Evolutionary conservation across 495 filamentous ascomycete species (phyloP).

Genomic region (Tetracladium setigerum): DNA sequence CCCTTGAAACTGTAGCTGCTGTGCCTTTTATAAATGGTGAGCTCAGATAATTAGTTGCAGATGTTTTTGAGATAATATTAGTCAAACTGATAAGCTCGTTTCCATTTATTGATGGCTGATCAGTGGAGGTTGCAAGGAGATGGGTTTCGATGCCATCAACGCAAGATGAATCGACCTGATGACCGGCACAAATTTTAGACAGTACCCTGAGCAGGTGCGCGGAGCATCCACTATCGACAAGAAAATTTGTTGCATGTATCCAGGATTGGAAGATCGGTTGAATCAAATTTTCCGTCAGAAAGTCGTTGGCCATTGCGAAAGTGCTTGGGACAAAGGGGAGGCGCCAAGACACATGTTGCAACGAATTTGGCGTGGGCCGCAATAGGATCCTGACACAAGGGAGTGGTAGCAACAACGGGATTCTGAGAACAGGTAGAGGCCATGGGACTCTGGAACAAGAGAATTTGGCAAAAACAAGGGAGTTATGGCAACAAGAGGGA

Average conservation of each 20-base stretch:
- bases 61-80: background rate
- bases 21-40: background rate
- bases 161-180: background rate
- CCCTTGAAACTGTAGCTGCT: background rate
- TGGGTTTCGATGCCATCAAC: background rate
- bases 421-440: no score
- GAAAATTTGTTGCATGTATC: background rate
- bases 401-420: no score
- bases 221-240: slow-evolving; percentile 1
- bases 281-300: no score
- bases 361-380: no score
- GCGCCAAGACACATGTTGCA: no score
- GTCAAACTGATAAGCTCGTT: background rate
- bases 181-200: background rate
- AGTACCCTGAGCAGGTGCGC: background rate
- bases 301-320: no score
- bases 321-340: no score
- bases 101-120: background rate
- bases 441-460: no score
- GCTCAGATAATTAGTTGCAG: background rate
- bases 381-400: no score
- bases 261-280: background rate
- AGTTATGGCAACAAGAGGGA: no score
- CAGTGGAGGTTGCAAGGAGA: background rate
- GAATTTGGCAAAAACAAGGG: no score